Evolutionary conservation across 2,329 filamentous ascomycete genomes (phyloP).

Genomic region (Rhytidhysteron rufulum): DNA sequence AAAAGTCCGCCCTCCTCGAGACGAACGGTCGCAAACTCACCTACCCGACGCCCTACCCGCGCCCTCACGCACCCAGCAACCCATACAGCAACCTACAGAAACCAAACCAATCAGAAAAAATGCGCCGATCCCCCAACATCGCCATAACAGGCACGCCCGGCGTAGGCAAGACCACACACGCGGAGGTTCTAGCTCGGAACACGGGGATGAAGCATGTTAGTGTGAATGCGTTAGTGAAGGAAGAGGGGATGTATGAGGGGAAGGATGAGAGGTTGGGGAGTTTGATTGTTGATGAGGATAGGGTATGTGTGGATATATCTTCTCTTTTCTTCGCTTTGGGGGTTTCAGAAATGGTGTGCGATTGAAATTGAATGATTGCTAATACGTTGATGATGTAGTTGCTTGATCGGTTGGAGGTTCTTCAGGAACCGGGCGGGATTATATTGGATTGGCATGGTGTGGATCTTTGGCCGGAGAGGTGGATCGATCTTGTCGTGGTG

Average conservation of each 20-base stretch:
- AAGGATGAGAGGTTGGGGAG: slow-evolving; percentile 81
- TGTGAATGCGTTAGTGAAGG: slow-evolving; percentile 89
- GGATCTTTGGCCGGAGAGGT: slow-evolving; percentile 86
- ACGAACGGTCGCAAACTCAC: too few species aligned
- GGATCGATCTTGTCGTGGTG: slow-evolving; percentile 94
- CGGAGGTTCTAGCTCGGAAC: slow-evolving; percentile 71
- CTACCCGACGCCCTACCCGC: too few species aligned
- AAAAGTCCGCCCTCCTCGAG: too few species aligned
- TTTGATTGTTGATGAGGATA: slow-evolving; percentile 96
- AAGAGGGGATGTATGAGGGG: slow-evolving; percentile 79
- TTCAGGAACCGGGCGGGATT: slow-evolving; percentile 64
- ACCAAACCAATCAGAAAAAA: too few species aligned
- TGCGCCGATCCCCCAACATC: slow-evolving; percentile 68
- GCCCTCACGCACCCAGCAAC: too few species aligned
- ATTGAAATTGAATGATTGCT: too few species aligned
- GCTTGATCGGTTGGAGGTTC: slow-evolving; percentile 81
- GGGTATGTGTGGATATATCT: slow-evolving; percentile 50
- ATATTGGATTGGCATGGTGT: slow-evolving; percentile 98
- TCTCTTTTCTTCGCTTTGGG: slow-evolving; percentile 2
- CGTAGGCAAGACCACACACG: slow-evolving; percentile 92
- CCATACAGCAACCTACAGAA: too few species aligned
- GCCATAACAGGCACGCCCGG: slow-evolving; percentile 94
- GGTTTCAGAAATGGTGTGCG: too few species aligned
- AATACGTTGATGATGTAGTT: slow-evolving; percentile 48
- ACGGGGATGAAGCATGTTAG: slow-evolving; percentile 78